Percentiles rank a stretch among this genome's conserved stretches.
Evolutionary conservation across 192 early-diverging fungal genomes (phyloP).

Genomic region (Cetraspora pellucida): DNA sequence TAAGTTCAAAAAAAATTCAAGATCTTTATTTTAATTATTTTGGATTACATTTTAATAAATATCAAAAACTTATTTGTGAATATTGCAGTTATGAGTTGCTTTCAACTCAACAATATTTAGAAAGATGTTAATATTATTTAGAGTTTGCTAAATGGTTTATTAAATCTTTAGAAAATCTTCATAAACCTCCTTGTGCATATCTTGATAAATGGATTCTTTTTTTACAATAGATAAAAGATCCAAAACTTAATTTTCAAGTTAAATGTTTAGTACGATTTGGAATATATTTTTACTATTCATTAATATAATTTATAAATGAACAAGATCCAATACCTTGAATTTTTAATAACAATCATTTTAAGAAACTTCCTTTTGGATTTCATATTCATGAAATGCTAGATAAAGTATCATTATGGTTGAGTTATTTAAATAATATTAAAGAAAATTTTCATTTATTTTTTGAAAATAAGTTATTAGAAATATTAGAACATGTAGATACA

Average conservation of each 20-base stretch:
- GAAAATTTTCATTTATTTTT: too few species aligned
- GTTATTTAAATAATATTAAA: too few species aligned
- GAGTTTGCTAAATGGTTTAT: not conserved
- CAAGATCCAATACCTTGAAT: not conserved
- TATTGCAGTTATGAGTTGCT: not conserved
- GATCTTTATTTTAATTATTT: not conserved
- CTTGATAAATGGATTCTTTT: not conserved
- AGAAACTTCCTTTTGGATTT: too few species aligned
- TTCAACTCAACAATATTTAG: not conserved
- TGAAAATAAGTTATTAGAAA: too few species aligned
- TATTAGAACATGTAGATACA: too few species aligned
- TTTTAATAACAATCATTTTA: not conserved
- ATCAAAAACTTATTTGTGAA: not conserved
- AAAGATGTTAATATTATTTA: not conserved
- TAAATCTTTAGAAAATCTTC: not conserved
- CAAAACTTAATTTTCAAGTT: not conserved
- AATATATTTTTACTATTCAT: not conserved
- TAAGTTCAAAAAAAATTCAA: not conserved
- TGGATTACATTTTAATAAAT: not conserved
- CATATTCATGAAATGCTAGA: too few species aligned
- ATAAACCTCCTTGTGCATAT: not conserved
- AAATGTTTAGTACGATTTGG: not conserved
- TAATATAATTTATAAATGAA: not conserved
- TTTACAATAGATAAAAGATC: not conserved
- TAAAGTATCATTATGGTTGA: too few species aligned